Conservation (phyloP, 1,284 basidiomycete species). For the Cutaneotrichosporon sp. region DNA sequence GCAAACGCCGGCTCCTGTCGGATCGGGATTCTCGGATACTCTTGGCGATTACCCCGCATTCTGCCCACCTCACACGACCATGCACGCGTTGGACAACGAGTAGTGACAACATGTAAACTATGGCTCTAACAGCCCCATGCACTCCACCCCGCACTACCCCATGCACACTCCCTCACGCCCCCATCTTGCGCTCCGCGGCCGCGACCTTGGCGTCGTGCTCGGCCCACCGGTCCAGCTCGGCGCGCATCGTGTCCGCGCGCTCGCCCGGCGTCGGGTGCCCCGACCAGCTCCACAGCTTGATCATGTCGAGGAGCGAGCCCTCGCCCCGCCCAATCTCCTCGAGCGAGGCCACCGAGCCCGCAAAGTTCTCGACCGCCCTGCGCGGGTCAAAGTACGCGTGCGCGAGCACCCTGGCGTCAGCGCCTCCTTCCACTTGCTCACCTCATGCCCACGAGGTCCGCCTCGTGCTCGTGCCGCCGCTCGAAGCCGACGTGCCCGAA, state of each 20-base stretch:
- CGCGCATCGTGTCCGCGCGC: slow-evolving; percentile 61
- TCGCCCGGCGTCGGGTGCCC: slow-evolving; percentile 66
- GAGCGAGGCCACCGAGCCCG: slow-evolving; percentile 35
- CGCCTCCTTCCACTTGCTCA: slow-evolving; percentile 44
- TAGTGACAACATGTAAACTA: slow-evolving; percentile 4
- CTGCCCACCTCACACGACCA: background rate
- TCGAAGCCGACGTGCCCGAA: slow-evolving; percentile 62
- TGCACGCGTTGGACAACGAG: background rate
- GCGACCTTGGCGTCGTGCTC: background rate
- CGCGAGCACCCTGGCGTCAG: slow-evolving; percentile 66
- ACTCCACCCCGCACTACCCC: too few species aligned
- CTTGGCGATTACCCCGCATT: background rate
- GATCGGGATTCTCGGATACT: background rate
- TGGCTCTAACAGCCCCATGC: too few species aligned
- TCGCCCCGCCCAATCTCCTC: slow-evolving; percentile 38
- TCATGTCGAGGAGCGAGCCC: slow-evolving; percentile 23
- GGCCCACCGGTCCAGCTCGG: slow-evolving; percentile 67
- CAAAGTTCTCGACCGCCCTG: slow-evolving; percentile 39
- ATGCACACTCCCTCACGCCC: background rate
- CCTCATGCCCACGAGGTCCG: slow-evolving; percentile 82
- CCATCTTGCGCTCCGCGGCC: background rate
- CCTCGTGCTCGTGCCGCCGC: slow-evolving; percentile 77
- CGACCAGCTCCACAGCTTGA: slow-evolving; percentile 46
- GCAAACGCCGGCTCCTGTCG: background rate
- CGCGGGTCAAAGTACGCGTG: slow-evolving; percentile 82